Base-by-base conservation (phyloP, 2,329 filamentous ascomycete species). In the Neofusicoccum umdonicola region DNA sequence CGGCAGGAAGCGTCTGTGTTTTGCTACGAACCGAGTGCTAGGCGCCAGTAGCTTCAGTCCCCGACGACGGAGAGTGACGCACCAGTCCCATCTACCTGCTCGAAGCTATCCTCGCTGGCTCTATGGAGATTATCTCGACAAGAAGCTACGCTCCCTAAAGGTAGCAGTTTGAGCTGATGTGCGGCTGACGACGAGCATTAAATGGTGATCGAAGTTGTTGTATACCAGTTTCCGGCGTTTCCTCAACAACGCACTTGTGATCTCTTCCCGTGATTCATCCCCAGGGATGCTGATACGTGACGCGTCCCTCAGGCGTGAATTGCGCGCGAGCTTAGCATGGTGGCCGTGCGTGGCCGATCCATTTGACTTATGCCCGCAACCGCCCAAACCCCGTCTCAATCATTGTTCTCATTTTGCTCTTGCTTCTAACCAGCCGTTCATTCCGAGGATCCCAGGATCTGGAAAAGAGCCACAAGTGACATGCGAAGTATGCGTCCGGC, bases 11-110 rank as follows among this genome's bases (percentile, higher is more conserved):
- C 76, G 73, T 76, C 76, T 79, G 79, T 80, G 78, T 81, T 88
- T 86, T 89, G 88, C 89, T 90, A 91, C 87, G 87, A 85, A 88
- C 79, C 79, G 79, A 85, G 86, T 87, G 86, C 87, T 60, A 48
- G 56, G 56, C 56, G 56, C 56, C 56, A 45, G 56, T 47, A 47
- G 56, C 56, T 22, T 60, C 56, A 64, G 44, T 39, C 61, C 52
- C 52, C 62, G 42, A 22, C 44, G 52, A 58, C 31, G 39, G 61
- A 35, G 45, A 47, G 61, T 56, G 61, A 47, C 19, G 50, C 50
- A 22, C 61, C 62, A 58, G 51, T 50, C 56, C 51, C 62, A 69
- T 70, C 70, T 68, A 66, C 66, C 69, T 68, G 67, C 73, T 76
- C 72, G 71, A 74, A 69, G 71, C 76, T 78, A 83, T 76, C 79